Base-by-base conservation (phyloP, 805 yeast genomes). In the Babjeviella inositovora region DNA sequence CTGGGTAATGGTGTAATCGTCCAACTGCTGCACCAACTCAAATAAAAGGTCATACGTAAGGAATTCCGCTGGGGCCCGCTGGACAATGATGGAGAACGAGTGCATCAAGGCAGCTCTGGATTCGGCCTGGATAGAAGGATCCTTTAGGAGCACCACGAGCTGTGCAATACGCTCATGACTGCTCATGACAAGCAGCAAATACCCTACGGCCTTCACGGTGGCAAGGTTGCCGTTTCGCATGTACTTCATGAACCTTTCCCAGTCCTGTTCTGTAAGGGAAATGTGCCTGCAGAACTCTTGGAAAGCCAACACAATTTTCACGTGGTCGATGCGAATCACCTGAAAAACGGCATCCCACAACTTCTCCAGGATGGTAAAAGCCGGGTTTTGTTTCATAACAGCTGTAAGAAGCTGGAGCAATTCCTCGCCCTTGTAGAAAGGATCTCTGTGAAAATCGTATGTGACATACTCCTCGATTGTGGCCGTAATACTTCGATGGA, bases 1-100 rank as follows among this genome's bases (percentile, higher is more conserved):
- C 14, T 67, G 66, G 0, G 87, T 77, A 2, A 63, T 49, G 0
- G 93, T 67, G 41, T 84, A 82, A 35, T 85, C 95, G 30, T 74
- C 72, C 8, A 87, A 43, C 16, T 66, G 61, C 2, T 30, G 32
- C 2, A 60, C 20, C 15, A 45, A 14, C 2, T 25, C 15, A 4
- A 11, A 9, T 5, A 19, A 14, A 9, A 24, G 17, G 7, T 17
- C n/a, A n/a, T n/a, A n/a, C n/a, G n/a, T n/a, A n/a, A n/a, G n/a
- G n/a, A n/a, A n/a, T n/a, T n/a, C n/a, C n/a, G n/a, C n/a, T n/a
- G n/a, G n/a, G n/a, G n/a, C n/a, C n/a, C n/a, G n/a, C n/a, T n/a
- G n/a, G n/a, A n/a, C n/a, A n/a, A n/a, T n/a, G n/a, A n/a, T n/a
- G n/a, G n/a, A n/a, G n/a, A n/a, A n/a, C n/a, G n/a, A n/a, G n/a